A percentile compares a stretch with the other conserved stretches of the same genome.
These are phyloP conservation scores for Geoglossum glabrum DNA, from an alignment of 495 filamentous ascomycete species.

Conservation along the genomic window DNA sequence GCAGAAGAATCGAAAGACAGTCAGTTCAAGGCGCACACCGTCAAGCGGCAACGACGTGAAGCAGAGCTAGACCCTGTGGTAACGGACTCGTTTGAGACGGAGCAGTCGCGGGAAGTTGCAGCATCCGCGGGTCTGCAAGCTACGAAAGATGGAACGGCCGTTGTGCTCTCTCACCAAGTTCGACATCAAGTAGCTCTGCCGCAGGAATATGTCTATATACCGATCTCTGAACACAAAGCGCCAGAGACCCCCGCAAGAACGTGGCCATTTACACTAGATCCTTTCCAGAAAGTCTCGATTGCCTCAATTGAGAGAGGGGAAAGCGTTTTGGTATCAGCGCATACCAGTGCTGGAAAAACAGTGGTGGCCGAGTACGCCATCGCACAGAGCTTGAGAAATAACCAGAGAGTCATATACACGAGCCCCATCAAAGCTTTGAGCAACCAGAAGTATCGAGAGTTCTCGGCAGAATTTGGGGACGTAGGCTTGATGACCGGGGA, in stretches of 20 bases:
- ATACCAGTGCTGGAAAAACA: conserved; percentile 95
- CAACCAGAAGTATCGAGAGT: conserved; percentile 97
- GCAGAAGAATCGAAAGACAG: conserved; percentile 6
- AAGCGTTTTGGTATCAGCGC: conserved; percentile 89
- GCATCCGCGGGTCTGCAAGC: conserved; percentile 63
- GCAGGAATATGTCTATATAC: conserved; percentile 79
- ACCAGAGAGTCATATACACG: conserved; percentile 96
- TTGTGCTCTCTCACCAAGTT: conserved; percentile 86
- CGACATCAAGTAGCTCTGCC: conserved; percentile 94
- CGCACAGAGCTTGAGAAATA: conserved; percentile 87
- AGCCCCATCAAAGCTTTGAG: conserved; percentile 97
- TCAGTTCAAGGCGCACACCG: conserved; percentile 27
- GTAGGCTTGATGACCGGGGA: conserved; percentile 97
- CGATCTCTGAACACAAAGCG: conserved; percentile 73
- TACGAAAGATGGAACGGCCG: conserved; percentile 38
- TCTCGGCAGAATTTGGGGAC: conserved; percentile 84
- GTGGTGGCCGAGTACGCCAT: conserved; percentile 97
- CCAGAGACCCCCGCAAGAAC: conserved; percentile 64
- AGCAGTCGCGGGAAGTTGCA: conserved; percentile 73
- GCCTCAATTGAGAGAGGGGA: conserved; percentile 86
- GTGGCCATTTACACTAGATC: conserved; percentile 82
- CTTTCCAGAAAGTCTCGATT: conserved; percentile 86
- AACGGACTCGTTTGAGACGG: conserved; percentile 90
- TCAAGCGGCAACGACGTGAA: conserved; percentile 59
- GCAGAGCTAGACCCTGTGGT: conserved; percentile 61